Base-by-base conservation (phyloP, 2,329 filamentous ascomycete species). In the Penicillium sp. region DNA sequence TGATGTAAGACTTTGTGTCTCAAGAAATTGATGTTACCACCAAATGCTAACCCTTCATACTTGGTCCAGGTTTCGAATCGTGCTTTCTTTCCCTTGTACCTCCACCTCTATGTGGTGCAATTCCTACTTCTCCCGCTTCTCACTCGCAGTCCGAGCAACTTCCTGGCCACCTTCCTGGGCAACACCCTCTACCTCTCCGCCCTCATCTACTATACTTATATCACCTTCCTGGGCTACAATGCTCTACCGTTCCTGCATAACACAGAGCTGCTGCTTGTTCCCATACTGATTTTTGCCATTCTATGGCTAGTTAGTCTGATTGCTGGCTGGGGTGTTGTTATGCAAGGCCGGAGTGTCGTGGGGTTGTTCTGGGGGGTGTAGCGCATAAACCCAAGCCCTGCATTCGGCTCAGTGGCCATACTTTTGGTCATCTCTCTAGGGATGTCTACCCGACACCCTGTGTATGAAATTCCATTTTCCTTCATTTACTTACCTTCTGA, bases 211-310 rank as follows among this genome's bases (percentile, higher is more conserved):
- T 88, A 88, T 72, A 85, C 83, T 66, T 81, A 88, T 61, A 86
- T 88, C 64, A 86, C 83, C 8, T 89, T 89, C 69, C 75, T 89
- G 42, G 86, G 86, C 31, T 89, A 88, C 71, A 88, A 88, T 64
- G 85, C 85, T 23, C 75, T 89, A 15, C 85, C 86, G 0, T 88
- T 88, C 68, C 72, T 88, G 23, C 83, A 85, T 67, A 85, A 88
- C 61, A 88, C 86, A 1, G 85, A 88, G 68, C 78, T 88, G 3
- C 76, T 89, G 14, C 77, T 89, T 29, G 75, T 83, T 12, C 86
- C 86, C 0, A 82, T 87, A 45, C 75, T 84, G n/a, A 75, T 84
- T 1, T 81, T 85, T 46, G 79, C 78, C 1, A 75, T 87, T 26
- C 66, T 88, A 25, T 89, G 85, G 85, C 64, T 79, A n/a, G 68